Percentiles rank a stretch among this genome's conserved stretches.
phyloP scores from a whole-genome alignment of 768 basidiomycete species.

The Suillus americanus region DNA sequence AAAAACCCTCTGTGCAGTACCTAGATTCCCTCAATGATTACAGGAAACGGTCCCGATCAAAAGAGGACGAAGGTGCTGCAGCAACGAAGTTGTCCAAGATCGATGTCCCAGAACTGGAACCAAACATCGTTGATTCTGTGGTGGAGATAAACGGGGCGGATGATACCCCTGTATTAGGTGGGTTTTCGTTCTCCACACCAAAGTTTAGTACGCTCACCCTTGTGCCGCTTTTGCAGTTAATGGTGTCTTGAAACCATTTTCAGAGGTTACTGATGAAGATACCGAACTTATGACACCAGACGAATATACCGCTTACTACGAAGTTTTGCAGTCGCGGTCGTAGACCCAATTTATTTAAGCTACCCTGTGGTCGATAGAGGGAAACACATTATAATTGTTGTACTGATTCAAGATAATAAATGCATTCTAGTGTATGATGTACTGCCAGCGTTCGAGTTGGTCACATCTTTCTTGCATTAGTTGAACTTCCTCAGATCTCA shows the following conservation, averaged over 20 bases:
- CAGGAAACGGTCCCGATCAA: slow-evolving; percentile 70
- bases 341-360: slow-evolving; percentile 10
- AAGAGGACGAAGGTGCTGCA: slow-evolving; percentile 50
- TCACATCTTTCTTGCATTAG: no score
- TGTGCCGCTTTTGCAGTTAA: slow-evolving; percentile 51
- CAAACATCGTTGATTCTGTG: slow-evolving; percentile 18
- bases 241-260: slow-evolving; percentile 70
- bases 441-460: not conserved
- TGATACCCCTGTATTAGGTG: slow-evolving; percentile 51
- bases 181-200: not conserved
- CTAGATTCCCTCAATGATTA: slow-evolving; percentile 71
- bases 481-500: no score
- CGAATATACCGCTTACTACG: slow-evolving; percentile 83
- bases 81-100: slow-evolving; percentile 43
- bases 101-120: slow-evolving; percentile 32
- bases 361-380: not conserved
- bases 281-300: slow-evolving; percentile 92
- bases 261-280: slow-evolving; percentile 87
- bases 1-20: slow-evolving; percentile 64
- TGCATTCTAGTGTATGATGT: not conserved
- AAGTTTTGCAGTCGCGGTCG: slow-evolving; percentile 55
- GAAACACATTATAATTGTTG: not conserved
- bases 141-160: slow-evolving; percentile 6
- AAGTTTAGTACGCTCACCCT: not conserved
- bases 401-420: not conserved